Evolutionary conservation across 108 stramenopile species (phyloP).

Genomic region (Conticribra weissflogii): DNA sequence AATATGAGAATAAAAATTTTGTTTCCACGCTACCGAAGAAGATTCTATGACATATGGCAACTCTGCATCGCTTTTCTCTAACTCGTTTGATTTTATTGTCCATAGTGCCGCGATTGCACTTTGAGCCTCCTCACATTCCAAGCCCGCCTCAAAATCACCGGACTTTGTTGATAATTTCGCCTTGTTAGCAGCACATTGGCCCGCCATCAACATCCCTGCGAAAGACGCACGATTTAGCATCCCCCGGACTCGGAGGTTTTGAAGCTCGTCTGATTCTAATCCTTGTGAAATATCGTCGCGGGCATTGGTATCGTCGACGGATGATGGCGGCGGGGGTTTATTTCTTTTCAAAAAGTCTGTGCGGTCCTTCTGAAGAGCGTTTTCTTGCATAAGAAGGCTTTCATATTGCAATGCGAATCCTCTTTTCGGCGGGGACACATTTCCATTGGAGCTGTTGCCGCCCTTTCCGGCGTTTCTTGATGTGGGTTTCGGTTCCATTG

Average conservation of each 20-base stretch:
- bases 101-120: conserved; percentile 31
- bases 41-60: conserved; percentile 10
- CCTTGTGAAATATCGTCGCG: conserved; percentile 2
- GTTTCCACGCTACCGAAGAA: conserved; percentile 6
- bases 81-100: conserved; percentile 19
- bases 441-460: no score
- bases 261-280: not conserved
- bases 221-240: conserved; percentile 38
- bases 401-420: conserved; percentile 41
- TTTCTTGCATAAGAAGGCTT: conserved; percentile 27
- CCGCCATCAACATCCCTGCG: conserved; percentile 27
- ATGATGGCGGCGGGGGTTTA: not conserved
- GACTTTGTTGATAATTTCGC: conserved; percentile 1
- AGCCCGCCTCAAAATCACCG: conserved; percentile 13
- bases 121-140: conserved; percentile 14
- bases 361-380: conserved; percentile 12
- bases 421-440: conserved; percentile 25
- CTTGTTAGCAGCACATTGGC: conserved; percentile 21
- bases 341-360: conserved; percentile 3
- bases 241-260: conserved; percentile 18
- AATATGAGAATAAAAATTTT: not conserved
- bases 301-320: not conserved
- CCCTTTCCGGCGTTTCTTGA: not conserved
- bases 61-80: conserved; percentile 19
- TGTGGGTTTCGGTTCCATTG: no score